Evolutionary conservation across 1,284 basidiomycete genomes (phyloP), one percentile per base, ranked within the genome.

Genomic region (Moesziomyces parantarcticus): DNA sequence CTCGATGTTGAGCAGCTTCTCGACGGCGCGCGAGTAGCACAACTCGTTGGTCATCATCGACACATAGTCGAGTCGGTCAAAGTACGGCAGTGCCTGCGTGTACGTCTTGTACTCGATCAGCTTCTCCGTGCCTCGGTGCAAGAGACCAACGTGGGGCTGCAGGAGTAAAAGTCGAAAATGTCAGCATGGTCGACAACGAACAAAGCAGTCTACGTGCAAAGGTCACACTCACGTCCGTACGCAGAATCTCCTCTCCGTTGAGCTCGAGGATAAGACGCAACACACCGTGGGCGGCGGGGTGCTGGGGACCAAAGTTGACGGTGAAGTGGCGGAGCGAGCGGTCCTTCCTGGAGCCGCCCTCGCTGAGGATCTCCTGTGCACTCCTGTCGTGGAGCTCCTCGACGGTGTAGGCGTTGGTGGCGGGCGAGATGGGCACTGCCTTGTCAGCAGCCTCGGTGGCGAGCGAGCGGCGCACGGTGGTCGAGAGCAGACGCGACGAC

Each of bases 101-200:
- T 98, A 99, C 11, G 92, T 98, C 88, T 99, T 99, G 89, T 96
- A 97, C 86, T 99, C 96, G 81, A 98, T 99, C 58, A 99, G 88
- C 86, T 99, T 99, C 85, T 99, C 96, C 20, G 96, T 99, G 40
- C 95, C 96, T 80, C 97, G 90, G 86, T 99, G 96, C 64, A 99
- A 88, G 42, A 99, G 88, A 69, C 96, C 97, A 80, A 99, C 91
- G 82, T 99, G 96, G 25, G 92, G 94, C 75, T 73, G 59, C 50
- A 60, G 55, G 60, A 39, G 65, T 32, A 52, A 25, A 25, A 39
- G 20, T n/a, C 20, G 18, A 39, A 34, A 51, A 57, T n/a, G 32
- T 87, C 89, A 71, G 57, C 22, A 46, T 45, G 3, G 4, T 34
- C 40, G 52, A 16, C 39, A 42, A 8, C 25, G 29, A n/a, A n/a